Base-by-base conservation (phyloP, 2,329 filamentous ascomycete genomes). In the Hypoxylon sp. region DNA sequence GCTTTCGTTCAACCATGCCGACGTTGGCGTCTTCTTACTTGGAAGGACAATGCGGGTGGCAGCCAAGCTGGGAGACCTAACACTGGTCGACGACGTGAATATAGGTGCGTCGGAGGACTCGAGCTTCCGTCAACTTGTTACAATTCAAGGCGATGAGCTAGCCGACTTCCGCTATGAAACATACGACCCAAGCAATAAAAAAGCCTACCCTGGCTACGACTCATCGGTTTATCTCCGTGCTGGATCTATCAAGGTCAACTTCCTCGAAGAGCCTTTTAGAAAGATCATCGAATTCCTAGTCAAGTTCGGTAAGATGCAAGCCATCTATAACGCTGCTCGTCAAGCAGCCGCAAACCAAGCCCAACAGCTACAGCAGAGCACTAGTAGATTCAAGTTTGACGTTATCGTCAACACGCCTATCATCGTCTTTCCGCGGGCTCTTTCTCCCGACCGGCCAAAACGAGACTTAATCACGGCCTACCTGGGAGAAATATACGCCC, bases 251-350 rank as follows among this genome's bases (percentile, higher is more conserved):
- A 98, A 96, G 77, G 82, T 99, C 72, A 98, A 97, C 73, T 99
- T 99, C 73, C 78, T 98, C 3, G 94, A 97, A 60, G 96, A 99
- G 73, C 95, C 95, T 0, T 97, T 98, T 80, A 87, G 95, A 48
- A 98, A 98, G 77, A 98, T 99, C 63, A 91, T 99, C 75, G 91
- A 96, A 66, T 99, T 99, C 74, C 81, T 96, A 38, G 92, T 99
- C 73, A 99, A 99, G 70, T 99, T 99, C 73, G 95, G 96, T 59
- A 97, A 96, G 76, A 99, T 99, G 95, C 95, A 99, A 75, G 94
- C 95, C 18, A 90, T 99, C 49, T 99, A 97, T 80, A 99, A 99
- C 71, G 94, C 95, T 37, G 95, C 96, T 10, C 87, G 96, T 27
- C 92, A 97, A 75, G 96, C 94, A 33, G 95, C 96, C 2, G 91